Evolutionary conservation across 768 basidiomycete genomes (phyloP), one percentile per base, ranked within the genome.

Genomic region (Termitomyces sp.): DNA sequence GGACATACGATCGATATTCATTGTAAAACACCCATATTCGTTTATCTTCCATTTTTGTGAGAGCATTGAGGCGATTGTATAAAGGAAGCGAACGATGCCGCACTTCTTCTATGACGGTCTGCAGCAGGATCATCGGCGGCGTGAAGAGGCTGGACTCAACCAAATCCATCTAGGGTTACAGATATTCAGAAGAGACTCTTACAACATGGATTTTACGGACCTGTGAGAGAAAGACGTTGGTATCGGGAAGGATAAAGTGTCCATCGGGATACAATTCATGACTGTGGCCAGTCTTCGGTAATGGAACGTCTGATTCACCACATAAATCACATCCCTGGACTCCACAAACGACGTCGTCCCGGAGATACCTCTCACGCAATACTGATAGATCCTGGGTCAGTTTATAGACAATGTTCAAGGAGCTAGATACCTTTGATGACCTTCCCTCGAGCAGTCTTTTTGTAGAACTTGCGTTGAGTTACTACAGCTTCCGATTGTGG

Each of bases 21-120:
- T 94, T 91, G 67, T 94, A 92, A 67, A 92, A 93, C 6, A 90
- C 77, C 84, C 86, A 91, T 10, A 87, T 79, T n/a, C 73, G 76
- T 66, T 93, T 94, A 59, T 92, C 93, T 56, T 98, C 96, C 62
- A 85, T 82, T 60, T 84, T 89, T 31, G 88, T 78, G 47, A 98
- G 77, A 1, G 87, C 83, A 63, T 91, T 95, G 60, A 99, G 78
- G 33, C 95, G 87, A 68, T 94, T 98, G 72, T 92, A 94, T 15
- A 98, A 73, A 3, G 96, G 96, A 26, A 98, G 73, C 1, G 91
- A 94, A 19, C 97, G 82, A 68, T 98, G 97, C 56, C 96, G 81
- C 57, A 98, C 94, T 83, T 99, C 97, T 62, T 97, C 91, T 52
- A 98, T 76, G 2, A 98, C 95, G 0, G 96, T 99, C 71, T 98